Evolutionary conservation across 306 rosid species (phyloP).

Genomic region (Ormosia emarginata): DNA sequence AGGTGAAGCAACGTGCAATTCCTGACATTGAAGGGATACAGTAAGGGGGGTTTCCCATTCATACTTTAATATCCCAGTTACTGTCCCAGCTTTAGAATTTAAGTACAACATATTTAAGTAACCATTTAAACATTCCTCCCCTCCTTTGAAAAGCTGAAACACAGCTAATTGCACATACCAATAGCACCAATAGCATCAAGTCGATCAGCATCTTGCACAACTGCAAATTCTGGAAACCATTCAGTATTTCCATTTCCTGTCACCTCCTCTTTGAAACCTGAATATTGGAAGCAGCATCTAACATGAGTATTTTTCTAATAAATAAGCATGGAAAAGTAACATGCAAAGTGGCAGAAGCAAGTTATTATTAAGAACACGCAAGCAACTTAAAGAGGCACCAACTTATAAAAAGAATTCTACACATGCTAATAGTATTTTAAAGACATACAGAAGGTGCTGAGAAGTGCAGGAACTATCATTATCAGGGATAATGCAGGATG

Average conservation of each 20-base stretch:
- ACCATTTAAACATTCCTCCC: neutral
- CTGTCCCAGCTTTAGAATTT: neutral
- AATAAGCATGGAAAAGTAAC: neutral
- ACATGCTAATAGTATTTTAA: neutral
- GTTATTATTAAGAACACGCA: neutral
- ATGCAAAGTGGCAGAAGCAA: neutral
- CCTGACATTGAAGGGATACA: slow-evolving; percentile 40
- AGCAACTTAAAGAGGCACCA: neutral
- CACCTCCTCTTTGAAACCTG: slow-evolving; percentile 91
- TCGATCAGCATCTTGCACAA: slow-evolving; percentile 95
- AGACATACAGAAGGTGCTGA: neutral
- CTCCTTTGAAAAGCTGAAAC: neutral
- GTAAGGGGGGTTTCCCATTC: neutral
- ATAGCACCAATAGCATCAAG: slow-evolving; percentile 97
- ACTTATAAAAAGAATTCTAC: neutral
- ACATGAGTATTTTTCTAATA: neutral
- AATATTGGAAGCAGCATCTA: slow-evolving; percentile 6
- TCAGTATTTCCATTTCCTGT: slow-evolving; percentile 44
- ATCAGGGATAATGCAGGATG: neutral
- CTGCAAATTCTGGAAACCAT: slow-evolving; percentile 65
- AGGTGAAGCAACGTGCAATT: slow-evolving; percentile 92
- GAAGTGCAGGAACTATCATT: neutral
- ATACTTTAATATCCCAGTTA: neutral
- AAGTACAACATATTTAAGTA: neutral
- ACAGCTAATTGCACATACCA: slow-evolving; percentile 42